phyloP scores from a whole-genome alignment of 106 monocot species.

The Allium sativum region DNA sequence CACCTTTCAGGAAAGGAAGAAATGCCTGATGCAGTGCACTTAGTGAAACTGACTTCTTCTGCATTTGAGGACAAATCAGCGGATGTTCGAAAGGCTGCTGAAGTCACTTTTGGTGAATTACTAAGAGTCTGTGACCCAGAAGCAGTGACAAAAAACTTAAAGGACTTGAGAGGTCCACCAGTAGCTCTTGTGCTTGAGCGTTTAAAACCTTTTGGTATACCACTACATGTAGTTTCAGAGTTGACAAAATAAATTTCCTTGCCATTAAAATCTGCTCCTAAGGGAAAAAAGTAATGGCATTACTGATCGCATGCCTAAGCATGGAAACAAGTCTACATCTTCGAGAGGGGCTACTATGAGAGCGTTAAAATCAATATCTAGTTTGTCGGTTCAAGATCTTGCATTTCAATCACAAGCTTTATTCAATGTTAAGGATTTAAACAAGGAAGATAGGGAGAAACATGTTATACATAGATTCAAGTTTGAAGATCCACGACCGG shows the following conservation, averaged over 20 bases:
- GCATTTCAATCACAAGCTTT: conserved; percentile 77
- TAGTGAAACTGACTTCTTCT: conserved; percentile 68
- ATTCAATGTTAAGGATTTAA: conserved; percentile 90
- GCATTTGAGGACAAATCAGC: conserved; percentile 94
- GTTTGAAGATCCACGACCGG: conserved; percentile 92
- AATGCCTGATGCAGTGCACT: conserved; percentile 67
- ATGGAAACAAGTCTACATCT: conserved; percentile 36
- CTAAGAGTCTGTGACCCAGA: conserved; percentile 71
- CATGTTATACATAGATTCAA: conserved; percentile 69
- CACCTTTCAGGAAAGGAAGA: conserved; percentile 61
- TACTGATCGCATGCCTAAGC: conserved; percentile 47
- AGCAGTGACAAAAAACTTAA: conserved; percentile 67
- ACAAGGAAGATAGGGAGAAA: conserved; percentile 94
- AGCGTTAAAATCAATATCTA: conserved; percentile 49
- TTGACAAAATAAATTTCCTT: conserved; percentile 24
- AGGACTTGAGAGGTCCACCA: conserved; percentile 70
- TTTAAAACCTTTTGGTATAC: conserved; percentile 40
- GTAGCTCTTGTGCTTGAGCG: conserved; percentile 67
- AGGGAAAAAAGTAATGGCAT: conserved; percentile 43
- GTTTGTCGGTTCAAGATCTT: conserved; percentile 74
- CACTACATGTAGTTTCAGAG: conserved; percentile 42
- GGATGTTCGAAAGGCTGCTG: conserved; percentile 94
- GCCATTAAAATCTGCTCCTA: conserved; percentile 36
- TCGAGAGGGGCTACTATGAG: conserved; percentile 48
- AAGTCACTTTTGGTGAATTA: conserved; percentile 61